A percentile compares a stretch with the other conserved stretches of the same genome.
phyloP scores from a whole-genome alignment of 306 rosid genomes.

The Quercus cerris region DNA sequence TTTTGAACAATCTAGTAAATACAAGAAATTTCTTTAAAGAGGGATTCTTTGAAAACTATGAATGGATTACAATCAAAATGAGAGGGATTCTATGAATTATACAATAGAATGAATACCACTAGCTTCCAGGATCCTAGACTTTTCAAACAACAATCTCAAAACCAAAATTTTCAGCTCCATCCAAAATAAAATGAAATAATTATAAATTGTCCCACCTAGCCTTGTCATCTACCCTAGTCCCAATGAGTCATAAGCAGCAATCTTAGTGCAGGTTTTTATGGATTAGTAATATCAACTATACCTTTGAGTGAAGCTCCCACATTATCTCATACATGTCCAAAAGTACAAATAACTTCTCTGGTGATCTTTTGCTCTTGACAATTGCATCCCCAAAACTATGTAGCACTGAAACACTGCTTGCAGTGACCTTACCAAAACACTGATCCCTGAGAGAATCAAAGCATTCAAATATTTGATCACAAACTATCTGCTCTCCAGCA shows the following conservation, averaged over 20 bases:
- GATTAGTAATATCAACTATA: constrained; percentile 15
- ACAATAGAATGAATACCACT: no score
- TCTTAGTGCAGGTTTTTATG: neutral
- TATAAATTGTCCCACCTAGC: neutral
- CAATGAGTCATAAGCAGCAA: neutral
- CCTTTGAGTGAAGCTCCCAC: constrained; percentile 96
- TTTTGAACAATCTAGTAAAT: neutral
- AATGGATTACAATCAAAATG: no score
- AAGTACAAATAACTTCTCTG: constrained; percentile 89
- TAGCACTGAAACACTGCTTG: constrained; percentile 75
- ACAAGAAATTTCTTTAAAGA: no score
- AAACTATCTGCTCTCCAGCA: constrained; percentile 90
- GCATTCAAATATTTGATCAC: constrained; percentile 85
- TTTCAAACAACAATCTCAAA: neutral
- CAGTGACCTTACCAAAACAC: constrained; percentile 89
- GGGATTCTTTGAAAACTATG: no score
- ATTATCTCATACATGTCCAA: constrained; percentile 97
- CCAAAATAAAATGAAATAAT: neutral
- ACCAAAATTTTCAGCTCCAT: neutral
- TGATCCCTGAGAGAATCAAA: constrained; percentile 82
- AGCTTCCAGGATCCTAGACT: neutral
- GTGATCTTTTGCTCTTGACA: constrained; percentile 93
- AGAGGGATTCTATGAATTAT: no score
- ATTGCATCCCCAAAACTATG: constrained; percentile 96
- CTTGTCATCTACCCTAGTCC: neutral